Base-by-base conservation (phyloP, 148 eudicot genomes). In the Silene latifolia region DNA sequence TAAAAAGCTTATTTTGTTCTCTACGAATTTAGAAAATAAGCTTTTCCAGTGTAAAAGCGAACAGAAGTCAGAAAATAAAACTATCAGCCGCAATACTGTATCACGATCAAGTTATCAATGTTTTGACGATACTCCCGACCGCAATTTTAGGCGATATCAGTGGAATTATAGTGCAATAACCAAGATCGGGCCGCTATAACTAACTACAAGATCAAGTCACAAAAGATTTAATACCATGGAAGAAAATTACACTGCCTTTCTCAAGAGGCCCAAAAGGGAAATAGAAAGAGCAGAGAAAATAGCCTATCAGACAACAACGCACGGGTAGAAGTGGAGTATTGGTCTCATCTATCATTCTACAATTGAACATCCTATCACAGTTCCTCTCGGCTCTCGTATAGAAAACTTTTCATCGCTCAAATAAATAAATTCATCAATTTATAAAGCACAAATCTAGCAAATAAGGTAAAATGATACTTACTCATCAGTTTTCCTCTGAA, bases 401-500 rank as follows among this genome's bases (percentile, higher is more conserved):
- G 44, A 18, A 59, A n/a, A 24, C 53, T 8, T 56, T 2, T 21
- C 9, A 7, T 46, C 44, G 51, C 67, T 44, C 13, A 51, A 61
- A 71, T 42, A 69, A 20, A 56, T 4, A 1, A 5, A 66, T 17
- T 63, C 73, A 80, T n/a, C 68, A 58, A 72, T 20, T 4, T 0
- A 65, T 24, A 48, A 66, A 59, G 17, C 23, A 48, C 19, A 66
- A 65, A 78, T 17, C 13, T 11, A 25, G 7, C n/a, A 62, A 44
- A 72, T 63, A 65, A 53, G 75, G 77, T 60, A 12, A 63, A 74
- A 83, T 51, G 56, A 51, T 81, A 90, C 99, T 95, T 83, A 95
- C 99, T 95, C 99, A 23, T 95, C 97, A 58, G 77, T 86, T 84
- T 90, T 95, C 82, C 97, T 95, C 97, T 95, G 84, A 72, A 82